Evolutionary conservation across 352 stramenopile genomes (phyloP).

Genomic region (Phytophthora fragariaefolia): DNA sequence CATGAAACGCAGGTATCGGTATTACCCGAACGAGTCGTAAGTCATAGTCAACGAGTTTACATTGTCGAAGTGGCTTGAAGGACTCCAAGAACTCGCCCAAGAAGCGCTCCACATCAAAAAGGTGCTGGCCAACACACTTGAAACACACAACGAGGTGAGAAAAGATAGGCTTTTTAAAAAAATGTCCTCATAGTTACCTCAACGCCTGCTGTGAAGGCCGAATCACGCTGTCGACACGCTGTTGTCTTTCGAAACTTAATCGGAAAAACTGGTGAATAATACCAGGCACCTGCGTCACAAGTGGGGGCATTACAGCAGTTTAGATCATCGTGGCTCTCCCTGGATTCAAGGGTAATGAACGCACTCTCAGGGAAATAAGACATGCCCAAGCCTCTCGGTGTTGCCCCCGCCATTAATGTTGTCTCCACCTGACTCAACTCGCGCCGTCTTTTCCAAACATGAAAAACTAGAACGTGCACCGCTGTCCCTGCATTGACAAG

Average conservation of each 20-base stretch:
- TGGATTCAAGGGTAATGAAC: not conserved
- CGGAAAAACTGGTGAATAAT: conserved; percentile 48
- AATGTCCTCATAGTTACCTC: conserved; percentile 19
- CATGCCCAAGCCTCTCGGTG: conserved; percentile 18
- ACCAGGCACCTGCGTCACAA: conserved; percentile 41
- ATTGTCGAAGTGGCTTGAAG: conserved; percentile 45
- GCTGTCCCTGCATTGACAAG: conserved; percentile 52
- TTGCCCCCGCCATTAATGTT: not conserved
- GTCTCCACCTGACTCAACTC: not conserved
- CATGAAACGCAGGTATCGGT: not conserved
- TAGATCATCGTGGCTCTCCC: not conserved
- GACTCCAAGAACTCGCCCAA: conserved; percentile 52
- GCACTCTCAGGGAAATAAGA: conserved; percentile 43
- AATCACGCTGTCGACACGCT: not conserved
- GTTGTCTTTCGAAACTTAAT: conserved; percentile 35
- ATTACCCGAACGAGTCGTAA: conserved; percentile 57
- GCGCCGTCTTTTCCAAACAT: conserved; percentile 11
- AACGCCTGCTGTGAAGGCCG: conserved; percentile 8
- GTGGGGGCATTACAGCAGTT: not conserved
- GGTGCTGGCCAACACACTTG: conserved; percentile 52
- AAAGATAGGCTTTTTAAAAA: not conserved
- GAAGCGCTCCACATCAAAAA: conserved; percentile 69
- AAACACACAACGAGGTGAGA: not conserved
- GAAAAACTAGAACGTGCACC: conserved; percentile 47
- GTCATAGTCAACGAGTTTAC: conserved; percentile 72